These are phyloP conservation scores for Aspergillus sp. DNA, from an alignment of 2,329 filamentous ascomycete species.

Conservation along the genomic window DNA sequence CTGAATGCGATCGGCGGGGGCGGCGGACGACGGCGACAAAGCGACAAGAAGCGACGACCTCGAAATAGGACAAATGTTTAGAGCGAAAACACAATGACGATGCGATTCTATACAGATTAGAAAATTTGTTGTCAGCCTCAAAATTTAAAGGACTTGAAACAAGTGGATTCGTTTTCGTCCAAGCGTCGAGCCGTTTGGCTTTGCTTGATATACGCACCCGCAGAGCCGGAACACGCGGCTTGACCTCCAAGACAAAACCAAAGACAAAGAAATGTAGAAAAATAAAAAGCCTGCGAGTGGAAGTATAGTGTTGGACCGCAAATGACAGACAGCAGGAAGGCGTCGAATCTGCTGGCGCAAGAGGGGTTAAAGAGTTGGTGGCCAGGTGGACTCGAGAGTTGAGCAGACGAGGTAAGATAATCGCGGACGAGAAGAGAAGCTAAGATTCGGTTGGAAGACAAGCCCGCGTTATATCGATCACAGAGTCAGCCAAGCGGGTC, in stretches of 20 bases:
- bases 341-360: not conserved
- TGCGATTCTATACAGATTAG: conserved; percentile 19
- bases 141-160: conserved; percentile 16
- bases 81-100: not conserved
- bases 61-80: not conserved
- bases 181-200: conserved; percentile 24
- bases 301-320: not conserved
- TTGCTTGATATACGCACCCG: conserved; percentile 22
- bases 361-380: conserved; percentile 1
- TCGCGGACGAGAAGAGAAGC: conserved; percentile 6
- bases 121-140: conserved; percentile 25
- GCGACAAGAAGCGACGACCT: not conserved
- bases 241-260: conserved; percentile 14
- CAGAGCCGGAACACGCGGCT: conserved; percentile 13
- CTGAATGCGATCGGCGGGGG: conserved; percentile 26
- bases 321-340: not conserved
- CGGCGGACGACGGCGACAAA: not conserved
- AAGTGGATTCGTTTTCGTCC: conserved; percentile 23
- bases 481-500: conserved; percentile 16
- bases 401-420: not conserved
- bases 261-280: conserved; percentile 10
- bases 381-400: not conserved
- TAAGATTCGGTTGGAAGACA: conserved; percentile 10
- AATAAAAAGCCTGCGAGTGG: conserved; percentile 4
- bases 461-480: conserved; percentile 22